phyloP scores from a whole-genome alignment of 805 yeast species.

The Kodamaea nitidulidarum region DNA sequence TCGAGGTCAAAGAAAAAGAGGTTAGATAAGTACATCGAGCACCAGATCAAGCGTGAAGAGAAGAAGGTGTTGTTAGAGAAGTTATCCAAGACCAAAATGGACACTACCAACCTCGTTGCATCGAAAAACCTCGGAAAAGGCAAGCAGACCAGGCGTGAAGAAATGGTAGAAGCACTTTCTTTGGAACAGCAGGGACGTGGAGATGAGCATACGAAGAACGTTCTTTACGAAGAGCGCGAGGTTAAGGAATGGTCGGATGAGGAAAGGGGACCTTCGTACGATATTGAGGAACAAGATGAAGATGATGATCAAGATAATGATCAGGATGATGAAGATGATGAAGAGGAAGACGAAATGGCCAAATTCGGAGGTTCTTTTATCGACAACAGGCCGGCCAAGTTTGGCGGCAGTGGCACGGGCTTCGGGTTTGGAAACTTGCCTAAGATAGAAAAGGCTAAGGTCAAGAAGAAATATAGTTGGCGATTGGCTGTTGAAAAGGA shows the following conservation, averaged over 20 bases:
- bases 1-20: conserved; percentile 71
- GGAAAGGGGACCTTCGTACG: conserved; percentile 1
- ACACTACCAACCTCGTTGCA: conserved; percentile 64
- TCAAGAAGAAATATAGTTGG: conserved; percentile 66
- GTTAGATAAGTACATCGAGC: conserved; percentile 87
- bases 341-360: conserved; percentile 15
- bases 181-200: conserved; percentile 71
- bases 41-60: conserved; percentile 85
- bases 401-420: conserved; percentile 63
- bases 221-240: conserved; percentile 66
- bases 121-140: conserved; percentile 79
- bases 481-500: conserved; percentile 37
- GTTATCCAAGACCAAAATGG: conserved; percentile 63
- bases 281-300: no score
- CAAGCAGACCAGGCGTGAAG: conserved; percentile 60
- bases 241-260: conserved; percentile 54
- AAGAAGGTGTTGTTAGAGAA: conserved; percentile 72
- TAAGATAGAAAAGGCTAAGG: conserved; percentile 35
- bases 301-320: not conserved
- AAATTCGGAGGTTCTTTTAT: conserved; percentile 43
- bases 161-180: conserved; percentile 68
- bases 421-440: conserved; percentile 61
- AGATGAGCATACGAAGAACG: conserved; percentile 54
- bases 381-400: conserved; percentile 63
- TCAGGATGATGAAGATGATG: conserved; percentile 8